Evolutionary conservation across 768 basidiomycete species (phyloP).

Genomic region (Termitomyces sp.): DNA sequence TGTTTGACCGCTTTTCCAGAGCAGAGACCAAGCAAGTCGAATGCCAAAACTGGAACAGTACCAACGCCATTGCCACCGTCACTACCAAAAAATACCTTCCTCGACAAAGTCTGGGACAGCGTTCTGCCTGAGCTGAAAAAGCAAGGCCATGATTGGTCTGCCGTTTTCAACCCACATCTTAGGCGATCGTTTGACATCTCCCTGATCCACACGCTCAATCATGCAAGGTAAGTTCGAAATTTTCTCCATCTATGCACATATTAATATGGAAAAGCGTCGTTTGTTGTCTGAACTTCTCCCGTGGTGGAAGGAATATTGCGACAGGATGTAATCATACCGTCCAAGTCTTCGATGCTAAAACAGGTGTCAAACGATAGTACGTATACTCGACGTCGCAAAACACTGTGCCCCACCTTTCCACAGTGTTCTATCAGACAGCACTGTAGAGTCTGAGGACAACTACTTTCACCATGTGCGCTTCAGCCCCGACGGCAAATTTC

Average conservation of each 20-base stretch:
- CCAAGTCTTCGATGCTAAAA: conserved; percentile 90
- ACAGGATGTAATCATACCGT: conserved; percentile 98
- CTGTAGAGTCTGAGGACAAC: conserved; percentile 28
- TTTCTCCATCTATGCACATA: background rate
- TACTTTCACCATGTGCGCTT: conserved; percentile 92
- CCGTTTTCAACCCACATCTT: conserved; percentile 75
- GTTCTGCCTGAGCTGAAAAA: conserved; percentile 52
- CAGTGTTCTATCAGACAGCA: conserved; percentile 75
- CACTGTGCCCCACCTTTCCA: background rate
- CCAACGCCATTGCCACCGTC: too few species aligned
- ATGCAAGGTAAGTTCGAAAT: conserved; percentile 61
- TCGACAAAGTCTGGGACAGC: conserved; percentile 34
- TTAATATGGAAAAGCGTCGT: conserved; percentile 39
- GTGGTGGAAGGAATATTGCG: conserved; percentile 87
- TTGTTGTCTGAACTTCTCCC: conserved; percentile 92
- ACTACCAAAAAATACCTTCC: too few species aligned
- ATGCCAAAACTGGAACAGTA: background rate
- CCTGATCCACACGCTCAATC: conserved; percentile 76
- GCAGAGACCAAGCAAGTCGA: background rate
- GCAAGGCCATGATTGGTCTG: conserved; percentile 85
- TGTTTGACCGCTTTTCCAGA: background rate
- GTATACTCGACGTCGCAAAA: background rate
- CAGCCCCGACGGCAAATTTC: conserved; percentile 78
- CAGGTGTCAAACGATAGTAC: conserved; percentile 58
- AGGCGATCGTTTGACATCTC: conserved; percentile 73